Base-by-base conservation (phyloP, 2,329 filamentous ascomycete species). In the Cordyceps farinosa region DNA sequence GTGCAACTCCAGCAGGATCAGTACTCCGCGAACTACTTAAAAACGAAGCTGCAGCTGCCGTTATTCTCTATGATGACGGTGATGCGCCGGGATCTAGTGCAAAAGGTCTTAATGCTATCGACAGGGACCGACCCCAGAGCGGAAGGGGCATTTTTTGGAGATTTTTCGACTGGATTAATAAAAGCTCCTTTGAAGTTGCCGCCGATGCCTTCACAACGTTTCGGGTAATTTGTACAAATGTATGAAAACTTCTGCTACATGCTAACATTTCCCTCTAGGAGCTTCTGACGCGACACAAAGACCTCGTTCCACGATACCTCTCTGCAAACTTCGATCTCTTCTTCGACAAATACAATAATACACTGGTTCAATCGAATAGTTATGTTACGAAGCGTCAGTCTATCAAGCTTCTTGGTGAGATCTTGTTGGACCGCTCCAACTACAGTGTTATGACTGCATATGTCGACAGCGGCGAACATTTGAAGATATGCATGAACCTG, bases 381-480 rank as follows among this genome's bases (percentile, higher is more conserved):
- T 99, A 99, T 73, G 95, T 99, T 66, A 99, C 95, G 32, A 99
- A 99, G 77, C 87, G 95, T 56, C 95, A 99, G 78, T 97, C 92
- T 17, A 98, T 98, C 78, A 99, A 99, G 76, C 84, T 99, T 50
- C 85, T 99, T 1, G 95, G 95, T 60, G 95, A 99, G 78, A 92
- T 99, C 54, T 80, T 99, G 62, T 84, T 99, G 40, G 95, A 98
- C 75, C 87, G 95, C 50, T 92, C 94, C 67, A 98, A 99, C 77
- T 99, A 99, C 80, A 92, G 88, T 73, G 92, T 98, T 73, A 99
- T 99, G 95, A 98, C 94, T 63, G 87, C 90, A 66, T 99, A 98
- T 74, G 95, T 99, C 64, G 93, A 97, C 75, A 89, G 90, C 55
- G 93, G 93, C 65, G 94, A 98, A 74, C 93, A 99, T 73, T 84